Percentiles rank a stretch among this genome's conserved stretches.
Evolutionary conservation across 2,329 filamentous ascomycete genomes (phyloP).

Genomic region (Paraconiothyrium sp.): DNA sequence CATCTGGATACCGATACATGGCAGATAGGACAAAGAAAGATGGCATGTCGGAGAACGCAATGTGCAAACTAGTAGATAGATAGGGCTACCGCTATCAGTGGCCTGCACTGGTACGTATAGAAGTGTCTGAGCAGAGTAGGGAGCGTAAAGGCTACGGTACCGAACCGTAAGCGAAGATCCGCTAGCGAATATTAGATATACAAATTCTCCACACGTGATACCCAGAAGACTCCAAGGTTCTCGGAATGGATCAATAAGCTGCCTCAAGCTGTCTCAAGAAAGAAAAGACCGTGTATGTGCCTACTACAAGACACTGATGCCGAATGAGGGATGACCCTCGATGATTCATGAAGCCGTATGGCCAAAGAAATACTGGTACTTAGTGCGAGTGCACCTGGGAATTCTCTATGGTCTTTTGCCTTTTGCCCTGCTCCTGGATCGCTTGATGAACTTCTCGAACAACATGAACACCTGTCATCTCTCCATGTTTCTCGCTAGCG

Average conservation of each 20-base stretch:
- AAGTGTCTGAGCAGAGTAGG: background rate
- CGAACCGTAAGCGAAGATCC: background rate
- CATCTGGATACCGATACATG: too few species aligned
- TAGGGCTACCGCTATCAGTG: background rate
- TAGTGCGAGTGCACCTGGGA: constrained; percentile 15
- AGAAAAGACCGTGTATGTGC: background rate
- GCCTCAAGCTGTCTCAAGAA: background rate
- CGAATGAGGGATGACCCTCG: background rate
- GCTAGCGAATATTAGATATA: background rate
- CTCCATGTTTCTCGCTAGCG: constrained; percentile 15
- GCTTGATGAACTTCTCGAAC: constrained; percentile 36
- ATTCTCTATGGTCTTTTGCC: constrained; percentile 19
- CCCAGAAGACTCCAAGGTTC: background rate
- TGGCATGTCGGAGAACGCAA: too few species aligned
- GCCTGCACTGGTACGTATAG: background rate
- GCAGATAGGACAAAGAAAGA: too few species aligned
- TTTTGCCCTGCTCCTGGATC: constrained; percentile 16
- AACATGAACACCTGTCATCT: constrained; percentile 33
- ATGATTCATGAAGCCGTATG: background rate
- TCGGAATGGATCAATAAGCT: background rate
- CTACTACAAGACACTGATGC: background rate
- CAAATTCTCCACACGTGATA: background rate
- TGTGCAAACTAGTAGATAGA: background rate
- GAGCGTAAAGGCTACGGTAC: background rate
- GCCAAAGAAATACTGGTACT: background rate